A percentile compares a stretch with the other conserved stretches of the same genome.
phyloP scores from a whole-genome alignment of 768 basidiomycete genomes.

The Mycena belliarum region DNA sequence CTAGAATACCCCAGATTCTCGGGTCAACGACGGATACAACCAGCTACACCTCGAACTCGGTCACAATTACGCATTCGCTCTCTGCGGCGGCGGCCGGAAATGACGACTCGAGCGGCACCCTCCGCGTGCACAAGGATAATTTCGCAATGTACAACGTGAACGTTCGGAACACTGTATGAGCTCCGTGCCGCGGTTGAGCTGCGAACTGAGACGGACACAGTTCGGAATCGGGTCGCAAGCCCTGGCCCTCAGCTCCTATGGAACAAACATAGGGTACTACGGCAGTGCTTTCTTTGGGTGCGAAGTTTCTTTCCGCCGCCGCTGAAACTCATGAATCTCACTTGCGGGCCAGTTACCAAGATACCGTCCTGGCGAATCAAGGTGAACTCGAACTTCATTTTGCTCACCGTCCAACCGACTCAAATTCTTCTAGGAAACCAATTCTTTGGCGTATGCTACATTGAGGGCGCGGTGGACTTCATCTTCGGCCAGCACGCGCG shows the following conservation, averaged over 20 bases:
- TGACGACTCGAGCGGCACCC: slow-evolving; percentile 32
- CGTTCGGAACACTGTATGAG: slow-evolving; percentile 30
- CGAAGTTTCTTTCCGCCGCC: no score
- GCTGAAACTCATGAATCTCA: no score
- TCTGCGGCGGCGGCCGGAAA: slow-evolving; percentile 30
- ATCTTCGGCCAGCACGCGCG: slow-evolving; percentile 27
- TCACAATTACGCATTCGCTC: slow-evolving; percentile 29
- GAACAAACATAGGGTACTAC: slow-evolving; percentile 29
- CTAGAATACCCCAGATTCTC: slow-evolving; percentile 1
- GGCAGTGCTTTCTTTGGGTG: slow-evolving; percentile 26
- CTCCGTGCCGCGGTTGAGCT: no score
- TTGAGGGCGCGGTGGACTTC: slow-evolving; percentile 28
- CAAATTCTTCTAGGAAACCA: slow-evolving; percentile 14
- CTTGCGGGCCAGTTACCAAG: slow-evolving; percentile 27
- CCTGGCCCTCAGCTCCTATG: slow-evolving; percentile 30
- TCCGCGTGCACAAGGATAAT: slow-evolving; percentile 33
- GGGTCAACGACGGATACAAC: slow-evolving; percentile 30
- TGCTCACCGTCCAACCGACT: background rate
- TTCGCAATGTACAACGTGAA: slow-evolving; percentile 35
- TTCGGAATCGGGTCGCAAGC: slow-evolving; percentile 29
- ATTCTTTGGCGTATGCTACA: slow-evolving; percentile 26
- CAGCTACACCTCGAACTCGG: slow-evolving; percentile 31
- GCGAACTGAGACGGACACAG: background rate
- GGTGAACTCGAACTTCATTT: background rate
- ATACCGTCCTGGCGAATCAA: slow-evolving; percentile 25